phyloP scores from a whole-genome alignment of 495 filamentous ascomycete genomes.

The Talaromyces ruber region DNA sequence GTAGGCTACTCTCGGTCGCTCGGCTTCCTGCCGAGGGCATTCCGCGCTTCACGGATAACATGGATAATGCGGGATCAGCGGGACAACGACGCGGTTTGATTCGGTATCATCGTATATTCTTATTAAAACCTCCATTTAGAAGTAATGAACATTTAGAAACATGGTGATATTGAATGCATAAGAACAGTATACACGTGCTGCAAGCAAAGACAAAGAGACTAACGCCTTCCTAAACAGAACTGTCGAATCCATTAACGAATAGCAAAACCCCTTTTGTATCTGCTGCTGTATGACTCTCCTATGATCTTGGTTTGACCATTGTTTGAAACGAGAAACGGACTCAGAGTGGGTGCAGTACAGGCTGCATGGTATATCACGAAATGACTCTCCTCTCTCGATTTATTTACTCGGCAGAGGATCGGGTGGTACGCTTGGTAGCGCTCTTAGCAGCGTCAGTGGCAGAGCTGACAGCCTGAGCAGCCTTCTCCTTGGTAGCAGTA shows the following conservation, averaged over 20 bases:
- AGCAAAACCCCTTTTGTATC: neutral
- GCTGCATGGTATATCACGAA: neutral
- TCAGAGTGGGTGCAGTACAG: neutral
- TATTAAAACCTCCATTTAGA: too few species aligned
- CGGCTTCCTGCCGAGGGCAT: neutral
- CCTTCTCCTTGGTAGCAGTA: conserved; percentile 71
- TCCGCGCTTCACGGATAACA: neutral
- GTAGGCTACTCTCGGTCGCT: neutral
- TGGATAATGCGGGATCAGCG: neutral
- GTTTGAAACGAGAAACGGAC: neutral
- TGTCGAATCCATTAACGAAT: neutral
- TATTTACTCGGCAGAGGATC: conserved; percentile 32
- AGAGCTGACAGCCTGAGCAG: conserved; percentile 55
- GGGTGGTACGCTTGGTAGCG: conserved; percentile 55
- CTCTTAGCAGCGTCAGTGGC: conserved; percentile 59
- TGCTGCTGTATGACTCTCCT: neutral
- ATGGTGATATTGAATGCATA: neutral
- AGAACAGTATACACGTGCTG: neutral
- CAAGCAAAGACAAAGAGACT: neutral
- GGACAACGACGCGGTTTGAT: too few species aligned
- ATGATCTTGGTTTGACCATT: neutral
- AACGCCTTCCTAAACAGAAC: neutral
- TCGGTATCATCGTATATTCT: too few species aligned
- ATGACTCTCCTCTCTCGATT: neutral
- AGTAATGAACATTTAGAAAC: neutral